Evolutionary conservation across 805 yeast genomes (phyloP).

Genomic region (Zygotorulaspora danielsina): DNA sequence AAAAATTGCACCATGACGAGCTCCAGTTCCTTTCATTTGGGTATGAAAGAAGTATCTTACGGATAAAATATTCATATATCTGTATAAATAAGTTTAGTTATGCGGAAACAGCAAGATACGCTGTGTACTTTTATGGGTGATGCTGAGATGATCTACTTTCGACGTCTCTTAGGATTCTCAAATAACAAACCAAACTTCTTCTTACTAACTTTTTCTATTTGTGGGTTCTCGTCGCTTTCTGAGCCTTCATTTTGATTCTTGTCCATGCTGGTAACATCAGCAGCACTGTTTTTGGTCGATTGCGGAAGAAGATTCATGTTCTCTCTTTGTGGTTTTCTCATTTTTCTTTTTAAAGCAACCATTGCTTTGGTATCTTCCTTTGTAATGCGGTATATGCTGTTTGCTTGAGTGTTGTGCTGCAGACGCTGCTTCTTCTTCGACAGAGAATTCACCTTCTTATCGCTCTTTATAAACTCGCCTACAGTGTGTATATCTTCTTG

Average conservation of each 20-base stretch:
- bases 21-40: no score
- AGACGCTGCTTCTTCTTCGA: conserved; percentile 30
- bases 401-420: conserved; percentile 9
- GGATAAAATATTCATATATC: no score
- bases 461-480: conserved; percentile 35
- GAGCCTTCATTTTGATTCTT: conserved; percentile 2
- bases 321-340: conserved; percentile 25
- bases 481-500: conserved; percentile 33
- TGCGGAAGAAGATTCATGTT: conserved; percentile 10
- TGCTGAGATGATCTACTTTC: no score
- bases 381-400: conserved; percentile 25
- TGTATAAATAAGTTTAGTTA: no score
- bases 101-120: no score
- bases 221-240: conserved; percentile 20
- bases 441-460: conserved; percentile 32
- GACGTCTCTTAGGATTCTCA: conserved; percentile 18
- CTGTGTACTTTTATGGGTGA: no score
- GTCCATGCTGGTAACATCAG: not conserved
- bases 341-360: conserved; percentile 34
- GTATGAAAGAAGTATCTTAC: no score
- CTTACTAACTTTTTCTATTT: conserved; percentile 19
- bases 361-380: conserved; percentile 36
- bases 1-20: no score
- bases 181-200: conserved; percentile 31
- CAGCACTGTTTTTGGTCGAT: not conserved